These are phyloP conservation scores for Hansenula lynferdii DNA, from an alignment of 1,139 yeast species.

Conservation along the genomic window DNA sequence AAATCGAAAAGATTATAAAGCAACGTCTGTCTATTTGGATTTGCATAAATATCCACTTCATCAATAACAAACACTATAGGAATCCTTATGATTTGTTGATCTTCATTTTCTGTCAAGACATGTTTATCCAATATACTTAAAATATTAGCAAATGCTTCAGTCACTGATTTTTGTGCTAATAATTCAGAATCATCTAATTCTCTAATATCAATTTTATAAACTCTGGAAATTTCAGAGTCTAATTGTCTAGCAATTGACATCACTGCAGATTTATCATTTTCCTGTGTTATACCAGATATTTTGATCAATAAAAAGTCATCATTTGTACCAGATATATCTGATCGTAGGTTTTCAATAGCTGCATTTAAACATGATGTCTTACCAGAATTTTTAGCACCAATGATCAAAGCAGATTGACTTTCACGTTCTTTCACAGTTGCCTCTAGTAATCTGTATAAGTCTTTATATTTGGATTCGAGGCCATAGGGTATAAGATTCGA, in stretches of 20 bases:
- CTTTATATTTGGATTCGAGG: constrained; percentile 35
- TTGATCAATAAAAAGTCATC: constrained; percentile 56
- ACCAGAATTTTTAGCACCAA: constrained; percentile 81
- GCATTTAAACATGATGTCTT: constrained; percentile 61
- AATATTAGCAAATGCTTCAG: constrained; percentile 48
- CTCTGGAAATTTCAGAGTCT: constrained; percentile 24
- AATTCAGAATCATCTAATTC: constrained; percentile 17
- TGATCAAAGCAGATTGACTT: constrained; percentile 73
- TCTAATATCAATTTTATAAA: constrained; percentile 14
- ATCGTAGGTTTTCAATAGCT: constrained; percentile 44
- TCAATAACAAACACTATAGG: constrained; percentile 78
- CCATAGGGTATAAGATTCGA: constrained; percentile 20
- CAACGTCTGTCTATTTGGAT: constrained; percentile 70
- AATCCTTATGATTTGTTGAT: constrained; percentile 27
- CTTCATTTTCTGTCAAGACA: constrained; percentile 14
- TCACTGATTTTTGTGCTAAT: constrained; percentile 43
- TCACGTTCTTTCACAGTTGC: constrained; percentile 66
- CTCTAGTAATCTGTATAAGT: constrained; percentile 52
- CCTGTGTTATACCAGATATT: constrained; percentile 67
- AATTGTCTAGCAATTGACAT: constrained; percentile 84
- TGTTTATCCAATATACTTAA: constrained; percentile 37
- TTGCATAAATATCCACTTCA: constrained; percentile 77
- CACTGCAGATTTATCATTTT: constrained; percentile 75
- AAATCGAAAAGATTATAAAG: constrained; percentile 85
- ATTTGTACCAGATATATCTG: constrained; percentile 30